phyloP scores from a whole-genome alignment of 352 stramenopile genomes.

The Phytopythium delawarense region DNA sequence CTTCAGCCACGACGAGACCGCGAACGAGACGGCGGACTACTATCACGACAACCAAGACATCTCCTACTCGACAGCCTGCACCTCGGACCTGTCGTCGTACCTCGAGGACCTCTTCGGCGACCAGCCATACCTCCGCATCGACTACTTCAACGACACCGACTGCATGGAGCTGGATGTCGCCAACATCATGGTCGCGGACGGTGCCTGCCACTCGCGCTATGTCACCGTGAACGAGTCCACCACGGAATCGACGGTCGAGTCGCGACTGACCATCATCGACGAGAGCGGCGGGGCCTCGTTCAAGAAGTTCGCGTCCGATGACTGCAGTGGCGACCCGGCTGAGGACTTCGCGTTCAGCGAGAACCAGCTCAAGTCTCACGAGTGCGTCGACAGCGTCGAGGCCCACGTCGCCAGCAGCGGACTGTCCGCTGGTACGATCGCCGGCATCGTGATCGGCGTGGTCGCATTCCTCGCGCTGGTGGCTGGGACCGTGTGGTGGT shows the following conservation, averaged over 20 bases:
- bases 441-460: neutral
- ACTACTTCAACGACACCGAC: conserved; percentile 5
- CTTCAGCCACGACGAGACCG: neutral
- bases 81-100: neutral
- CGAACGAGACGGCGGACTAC: neutral
- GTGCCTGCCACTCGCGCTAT: neutral
- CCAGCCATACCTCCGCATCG: neutral
- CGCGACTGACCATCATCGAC: neutral
- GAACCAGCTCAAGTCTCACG: neutral
- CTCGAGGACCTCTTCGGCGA: neutral
- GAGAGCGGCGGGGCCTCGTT: neutral
- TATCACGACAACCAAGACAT: neutral
- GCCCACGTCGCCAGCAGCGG: neutral
- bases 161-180: neutral
- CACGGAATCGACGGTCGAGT: neutral
- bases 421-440: neutral
- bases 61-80: neutral
- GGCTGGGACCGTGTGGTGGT: neutral
- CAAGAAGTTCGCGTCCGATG: neutral
- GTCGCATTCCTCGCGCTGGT: neutral
- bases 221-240: neutral
- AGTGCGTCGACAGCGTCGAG: conserved; percentile 1
- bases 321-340: neutral
- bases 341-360: neutral
- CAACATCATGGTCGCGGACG: conserved; percentile 4